Evolutionary conservation across 495 filamentous ascomycete genomes (phyloP).

Genomic region (Tuber melanosporum): DNA sequence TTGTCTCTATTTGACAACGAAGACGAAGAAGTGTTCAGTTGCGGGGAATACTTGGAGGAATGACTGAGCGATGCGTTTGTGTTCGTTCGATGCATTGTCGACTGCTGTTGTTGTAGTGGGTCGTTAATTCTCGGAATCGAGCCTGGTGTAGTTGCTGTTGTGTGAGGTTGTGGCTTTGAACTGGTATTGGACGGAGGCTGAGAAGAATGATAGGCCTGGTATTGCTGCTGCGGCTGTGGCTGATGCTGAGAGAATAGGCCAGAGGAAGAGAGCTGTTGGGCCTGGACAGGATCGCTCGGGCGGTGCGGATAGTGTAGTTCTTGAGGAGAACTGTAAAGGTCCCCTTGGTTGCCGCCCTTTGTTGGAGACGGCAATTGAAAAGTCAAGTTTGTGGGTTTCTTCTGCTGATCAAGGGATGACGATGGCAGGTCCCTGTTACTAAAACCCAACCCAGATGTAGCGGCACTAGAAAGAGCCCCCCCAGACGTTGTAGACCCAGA

Average conservation of each 20-base stretch:
- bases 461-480: neutral
- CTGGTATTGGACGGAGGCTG: slow-evolving; percentile 27
- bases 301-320: slow-evolving; percentile 43
- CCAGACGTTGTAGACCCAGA: slow-evolving; percentile 24
- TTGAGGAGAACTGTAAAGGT: slow-evolving; percentile 23
- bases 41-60: slow-evolving; percentile 33
- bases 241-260: slow-evolving; percentile 11
- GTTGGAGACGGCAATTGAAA: slow-evolving; percentile 37
- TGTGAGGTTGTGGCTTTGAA: slow-evolving; percentile 21
- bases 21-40: slow-evolving; percentile 13
- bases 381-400: slow-evolving; percentile 29
- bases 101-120: slow-evolving; percentile 3
- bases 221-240: slow-evolving; percentile 26
- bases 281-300: slow-evolving; percentile 44
- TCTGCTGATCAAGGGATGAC: slow-evolving; percentile 28
- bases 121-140: slow-evolving; percentile 13
- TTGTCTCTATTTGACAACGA: slow-evolving; percentile 7
- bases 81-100: slow-evolving; percentile 30
- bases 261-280: slow-evolving; percentile 17
- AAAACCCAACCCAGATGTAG: neutral
- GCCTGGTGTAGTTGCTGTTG: slow-evolving; percentile 15
- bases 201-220: slow-evolving; percentile 36
- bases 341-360: slow-evolving; percentile 6
- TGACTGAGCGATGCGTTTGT: slow-evolving; percentile 18
- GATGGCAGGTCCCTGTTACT: slow-evolving; percentile 1